Evolutionary conservation across 495 filamentous ascomycete genomes (phyloP), one percentile per base, ranked within the genome.

Genomic region (Aspergillus campestris): DNA sequence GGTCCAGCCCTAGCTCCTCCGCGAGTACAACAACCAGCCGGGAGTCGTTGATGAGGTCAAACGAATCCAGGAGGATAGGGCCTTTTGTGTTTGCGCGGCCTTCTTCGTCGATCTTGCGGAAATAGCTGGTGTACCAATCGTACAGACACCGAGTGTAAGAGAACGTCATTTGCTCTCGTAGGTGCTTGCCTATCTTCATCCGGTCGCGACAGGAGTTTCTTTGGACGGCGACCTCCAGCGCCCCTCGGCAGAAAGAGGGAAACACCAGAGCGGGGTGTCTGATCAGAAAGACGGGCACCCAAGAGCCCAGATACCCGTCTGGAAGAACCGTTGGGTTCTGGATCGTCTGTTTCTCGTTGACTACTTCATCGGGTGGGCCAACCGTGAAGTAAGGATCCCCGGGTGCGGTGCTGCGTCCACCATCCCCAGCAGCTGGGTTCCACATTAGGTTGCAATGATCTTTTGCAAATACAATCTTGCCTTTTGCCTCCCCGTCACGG

Each of bases 31-130:
- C n/a, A 1, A 71, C 51, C 3, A 62, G 38, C 10, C 48, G 49
- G n/a, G 53, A 59, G 3, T 53, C 31, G 1, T 50, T 40, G 24
- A 67, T 66, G 32, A 67, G 39, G 44, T 71, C 67, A 36, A 68
- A 50, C 2, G 67, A 66, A 41, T 71, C 67, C 13, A 71, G 47
- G 5, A 71, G 40, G 6, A 68, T 30, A 3, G 67, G 66, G 37
- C 45, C 49, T 10, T 5, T 4, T 24, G 36, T 33, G 2, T 24
- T n/a, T n/a, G n/a, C n/a, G n/a, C n/a, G n/a, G n/a, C 40, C 3
- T 18, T 0, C 35, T 55, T 38, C n/a, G n/a, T n/a, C n/a, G n/a
- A n/a, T n/a, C 3, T 52, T 32, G 12, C 38, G 28, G 4, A 24
- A 24, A 24, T 24, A 24, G 18, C 4, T 4, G 2, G 4, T 4